These are phyloP conservation scores for Cokeromyces recurvatus DNA, from an alignment of 371 early-diverging fungal genomes.

Conservation along the genomic window DNA sequence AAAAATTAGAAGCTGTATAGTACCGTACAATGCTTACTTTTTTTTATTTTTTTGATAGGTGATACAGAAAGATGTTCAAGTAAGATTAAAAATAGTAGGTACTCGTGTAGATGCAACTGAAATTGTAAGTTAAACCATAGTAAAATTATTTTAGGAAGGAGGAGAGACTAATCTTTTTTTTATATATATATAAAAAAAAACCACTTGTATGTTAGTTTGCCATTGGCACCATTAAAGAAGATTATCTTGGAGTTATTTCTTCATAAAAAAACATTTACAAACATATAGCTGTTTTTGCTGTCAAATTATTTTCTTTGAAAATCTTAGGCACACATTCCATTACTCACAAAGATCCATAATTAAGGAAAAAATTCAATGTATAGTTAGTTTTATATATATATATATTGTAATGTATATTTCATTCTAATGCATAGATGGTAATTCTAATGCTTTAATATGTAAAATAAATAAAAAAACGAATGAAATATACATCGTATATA, in stretches of 20 bases:
- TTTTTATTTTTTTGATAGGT: conserved; percentile 35
- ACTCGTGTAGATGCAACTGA: conserved; percentile 91
- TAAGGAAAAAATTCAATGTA: too few relatives aligned
- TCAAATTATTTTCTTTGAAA: too few relatives aligned
- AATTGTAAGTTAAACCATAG: conserved; percentile 65
- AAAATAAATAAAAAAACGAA: too few relatives aligned
- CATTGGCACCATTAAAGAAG: conserved; percentile 95
- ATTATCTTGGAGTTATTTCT: conserved; percentile 79
- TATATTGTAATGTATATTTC: too few relatives aligned
- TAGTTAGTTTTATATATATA: too few relatives aligned
- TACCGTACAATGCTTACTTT: neutral
- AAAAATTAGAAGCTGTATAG: neutral
- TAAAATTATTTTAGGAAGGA: neutral
- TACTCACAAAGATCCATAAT: too few relatives aligned
- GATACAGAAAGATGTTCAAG: conserved; percentile 84
- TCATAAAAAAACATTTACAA: too few relatives aligned
- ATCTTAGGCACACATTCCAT: too few relatives aligned
- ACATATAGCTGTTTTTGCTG: too few relatives aligned
- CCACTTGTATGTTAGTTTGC: conserved; percentile 58
- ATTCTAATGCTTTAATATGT: too few relatives aligned
- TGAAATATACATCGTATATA: too few relatives aligned
- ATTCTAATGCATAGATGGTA: too few relatives aligned
- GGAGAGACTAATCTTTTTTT: conserved; percentile 2
- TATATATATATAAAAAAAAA: neutral
- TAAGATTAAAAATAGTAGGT: conserved; percentile 93